Evolutionary conservation across 192 early-diverging fungal species (phyloP), one percentile per base, ranked within the genome.

Genomic region (Oehlia diaphana): DNA sequence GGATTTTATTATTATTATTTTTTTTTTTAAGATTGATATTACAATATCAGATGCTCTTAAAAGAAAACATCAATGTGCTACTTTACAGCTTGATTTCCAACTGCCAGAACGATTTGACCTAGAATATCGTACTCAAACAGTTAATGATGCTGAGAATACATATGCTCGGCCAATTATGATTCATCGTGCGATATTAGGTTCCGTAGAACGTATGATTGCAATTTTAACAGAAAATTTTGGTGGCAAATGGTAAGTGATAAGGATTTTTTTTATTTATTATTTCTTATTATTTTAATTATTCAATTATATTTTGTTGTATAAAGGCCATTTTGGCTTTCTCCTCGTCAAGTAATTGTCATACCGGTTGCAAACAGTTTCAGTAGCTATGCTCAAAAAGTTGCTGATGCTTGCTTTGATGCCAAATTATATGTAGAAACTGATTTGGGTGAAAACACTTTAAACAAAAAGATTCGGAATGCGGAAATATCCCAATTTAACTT

Each of bases 81-180:
- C 98, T 26, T 93, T 98, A 78, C 97, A 98, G 85, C 91, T 99
- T 50, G 97, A 98, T 86, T 99, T 97, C 93, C 96, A 98, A 84
- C 90, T 99, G 58, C 98, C 98, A 10, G 89, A 95, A 82, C 94
- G 96, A 12, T 99, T 99, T 89, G 84, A 94, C 49, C 93, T 99
- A 79, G 90, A 95, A 82, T 97, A 93, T 90, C 95, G 94, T 68
- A 92, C 92, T 49, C 90, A 91, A 42, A 87, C 88, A 77, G 75
- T 83, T 65, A 84, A 87, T 80, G 82, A 81, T 7, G 85, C 84
- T 23, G 92, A 93, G 10, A 79, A 76, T 70, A 82, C 78, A 33
- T 84, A 83, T 82, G 76, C 82, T 71, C 93, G 96, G 14, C 98
- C 98, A 44, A 93, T 99, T 35, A 99, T 99, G 86, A 99, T 99